A percentile compares a stretch with the other conserved stretches of the same genome.
Evolutionary conservation across 352 stramenopile species (phyloP).

Genomic region (Phytophthora sansomeana): DNA sequence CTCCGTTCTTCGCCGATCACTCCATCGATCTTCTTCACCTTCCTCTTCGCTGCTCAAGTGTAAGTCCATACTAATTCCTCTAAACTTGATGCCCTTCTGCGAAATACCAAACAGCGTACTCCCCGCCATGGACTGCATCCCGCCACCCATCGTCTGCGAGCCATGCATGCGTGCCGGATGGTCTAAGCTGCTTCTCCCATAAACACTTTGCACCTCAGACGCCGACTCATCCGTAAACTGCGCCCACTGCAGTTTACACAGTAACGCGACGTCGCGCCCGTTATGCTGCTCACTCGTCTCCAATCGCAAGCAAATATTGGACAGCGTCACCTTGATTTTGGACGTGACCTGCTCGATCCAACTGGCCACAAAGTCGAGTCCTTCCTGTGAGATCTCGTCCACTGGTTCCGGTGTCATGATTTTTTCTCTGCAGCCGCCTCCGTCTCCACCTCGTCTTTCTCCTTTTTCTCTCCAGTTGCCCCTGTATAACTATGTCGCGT

Average conservation of each 20-base stretch:
- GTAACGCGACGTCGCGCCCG: constrained; percentile 69
- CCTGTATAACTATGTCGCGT: constrained; percentile 12
- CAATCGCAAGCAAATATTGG: constrained; percentile 84
- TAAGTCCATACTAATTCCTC: constrained; percentile 85
- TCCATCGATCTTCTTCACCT: constrained; percentile 44
- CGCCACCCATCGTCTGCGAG: constrained; percentile 40
- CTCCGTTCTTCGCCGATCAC: constrained; percentile 34
- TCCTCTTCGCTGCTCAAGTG: constrained; percentile 67
- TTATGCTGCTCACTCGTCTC: constrained; percentile 73
- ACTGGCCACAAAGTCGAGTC: constrained; percentile 89
- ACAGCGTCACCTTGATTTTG: constrained; percentile 91
- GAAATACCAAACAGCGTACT: constrained; percentile 86
- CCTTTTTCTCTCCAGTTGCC: neutral
- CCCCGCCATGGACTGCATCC: constrained; percentile 81
- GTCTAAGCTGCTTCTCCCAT: constrained; percentile 54
- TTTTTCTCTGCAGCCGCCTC: constrained; percentile 8
- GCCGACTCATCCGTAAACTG: constrained; percentile 89
- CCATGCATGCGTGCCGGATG: constrained; percentile 37
- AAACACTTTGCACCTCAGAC: constrained; percentile 77
- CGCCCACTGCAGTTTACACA: constrained; percentile 81
- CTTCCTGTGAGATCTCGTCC: constrained; percentile 89
- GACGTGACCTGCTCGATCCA: constrained; percentile 92
- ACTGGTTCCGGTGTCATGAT: constrained; percentile 44
- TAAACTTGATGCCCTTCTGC: constrained; percentile 88
- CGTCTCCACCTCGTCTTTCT: constrained; percentile 9